Conservation (phyloP, 2,329 filamentous ascomycete species). For the Paecilomyces sp. region DNA sequence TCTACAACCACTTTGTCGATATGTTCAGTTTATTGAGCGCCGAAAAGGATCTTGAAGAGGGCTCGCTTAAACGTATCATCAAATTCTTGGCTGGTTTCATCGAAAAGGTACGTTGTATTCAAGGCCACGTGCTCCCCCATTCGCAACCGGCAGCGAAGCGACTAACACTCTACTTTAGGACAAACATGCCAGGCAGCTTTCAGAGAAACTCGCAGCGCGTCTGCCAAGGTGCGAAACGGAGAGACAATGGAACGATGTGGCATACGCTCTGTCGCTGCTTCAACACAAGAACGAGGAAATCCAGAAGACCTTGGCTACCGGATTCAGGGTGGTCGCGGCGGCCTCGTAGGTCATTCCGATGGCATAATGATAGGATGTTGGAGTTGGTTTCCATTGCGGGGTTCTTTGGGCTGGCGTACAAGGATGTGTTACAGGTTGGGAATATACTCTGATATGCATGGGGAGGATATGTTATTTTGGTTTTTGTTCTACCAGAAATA, state of each 20-base stretch:
- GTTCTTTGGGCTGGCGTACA: not conserved
- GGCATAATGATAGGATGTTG: not conserved
- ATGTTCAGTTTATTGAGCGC: conserved; percentile 94
- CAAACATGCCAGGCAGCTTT: conserved; percentile 91
- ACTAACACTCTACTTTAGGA: conserved; percentile 52
- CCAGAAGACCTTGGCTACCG: conserved; percentile 33
- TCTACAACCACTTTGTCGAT: conserved; percentile 99
- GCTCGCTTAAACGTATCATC: conserved; percentile 77
- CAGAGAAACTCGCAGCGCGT: conserved; percentile 84
- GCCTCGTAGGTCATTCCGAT: conserved; percentile 40
- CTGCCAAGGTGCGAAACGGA: conserved; percentile 82
- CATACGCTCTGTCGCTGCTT: conserved; percentile 79
- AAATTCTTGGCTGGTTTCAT: conserved; percentile 94
- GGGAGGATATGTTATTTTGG: not conserved
- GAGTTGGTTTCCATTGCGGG: not conserved
- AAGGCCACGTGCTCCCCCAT: not conserved
- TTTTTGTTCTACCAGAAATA: not conserved
- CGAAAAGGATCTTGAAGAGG: conserved; percentile 72
- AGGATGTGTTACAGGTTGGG: not conserved
- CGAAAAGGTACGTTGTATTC: conserved; percentile 67
- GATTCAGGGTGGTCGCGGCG: conserved; percentile 57
- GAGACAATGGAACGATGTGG: conserved; percentile 95
- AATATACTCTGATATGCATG: not conserved
- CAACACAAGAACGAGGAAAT: conserved; percentile 60
- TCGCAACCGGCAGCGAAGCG: not conserved